Percentiles rank a stretch among this genome's conserved stretches.
Evolutionary conservation across 2,329 filamentous ascomycete species (phyloP).

Genomic region (Cytospora chrysosperma): DNA sequence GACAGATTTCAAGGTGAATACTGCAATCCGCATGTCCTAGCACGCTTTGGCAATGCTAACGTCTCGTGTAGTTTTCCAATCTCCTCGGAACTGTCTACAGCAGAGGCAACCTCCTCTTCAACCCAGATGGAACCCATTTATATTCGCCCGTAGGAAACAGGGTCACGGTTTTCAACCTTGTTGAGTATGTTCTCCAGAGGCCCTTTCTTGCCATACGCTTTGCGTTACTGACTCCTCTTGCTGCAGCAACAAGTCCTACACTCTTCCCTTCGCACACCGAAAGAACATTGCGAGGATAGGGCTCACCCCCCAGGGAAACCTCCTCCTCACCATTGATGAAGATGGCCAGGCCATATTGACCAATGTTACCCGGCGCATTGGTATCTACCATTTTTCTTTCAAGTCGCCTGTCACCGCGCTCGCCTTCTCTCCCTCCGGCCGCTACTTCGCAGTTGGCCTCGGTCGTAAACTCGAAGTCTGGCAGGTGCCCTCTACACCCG

Average conservation of each 20-base stretch:
- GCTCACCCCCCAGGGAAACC: constrained; percentile 84
- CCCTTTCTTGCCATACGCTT: background rate
- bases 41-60: background rate
- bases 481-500: constrained; percentile 90
- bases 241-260: constrained; percentile 83
- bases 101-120: constrained; percentile 95
- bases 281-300: constrained; percentile 89
- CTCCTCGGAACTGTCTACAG: constrained; percentile 97
- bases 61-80: constrained; percentile 78
- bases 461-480: constrained; percentile 90
- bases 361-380: constrained; percentile 80
- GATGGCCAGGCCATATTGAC: constrained; percentile 92
- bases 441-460: constrained; percentile 84
- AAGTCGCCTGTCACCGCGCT: constrained; percentile 78
- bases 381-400: constrained; percentile 95
- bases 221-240: background rate
- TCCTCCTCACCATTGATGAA: constrained; percentile 90
- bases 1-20: constrained; percentile 90
- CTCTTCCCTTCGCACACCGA: constrained; percentile 86
- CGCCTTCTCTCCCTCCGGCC: constrained; percentile 86
- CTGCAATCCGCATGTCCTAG: background rate
- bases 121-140: constrained; percentile 91
- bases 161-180: constrained; percentile 92
- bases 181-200: constrained; percentile 64
- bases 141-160: constrained; percentile 96